Percentiles rank a stretch among this genome's conserved stretches.
Conservation (phyloP, 345 rosid genomes). For the Sonneratia caseolaris region DNA sequence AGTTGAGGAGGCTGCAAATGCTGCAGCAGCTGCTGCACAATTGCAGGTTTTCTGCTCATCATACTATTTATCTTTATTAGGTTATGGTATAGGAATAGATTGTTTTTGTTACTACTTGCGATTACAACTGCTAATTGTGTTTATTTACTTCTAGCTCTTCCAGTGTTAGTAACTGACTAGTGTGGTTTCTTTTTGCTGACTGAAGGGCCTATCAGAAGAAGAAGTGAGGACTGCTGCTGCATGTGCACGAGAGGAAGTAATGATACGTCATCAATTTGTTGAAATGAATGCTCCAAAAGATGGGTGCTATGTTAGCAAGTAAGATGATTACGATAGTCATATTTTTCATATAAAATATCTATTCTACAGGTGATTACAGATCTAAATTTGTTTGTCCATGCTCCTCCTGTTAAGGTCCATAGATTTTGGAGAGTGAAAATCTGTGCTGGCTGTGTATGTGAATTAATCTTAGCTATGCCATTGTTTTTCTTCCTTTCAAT, state of each 20-base stretch:
- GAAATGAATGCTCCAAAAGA: conserved; percentile 99
- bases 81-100: neutral
- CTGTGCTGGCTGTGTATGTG: neutral
- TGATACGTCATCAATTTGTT: conserved; percentile 81
- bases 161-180: conserved; percentile 3
- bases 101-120: neutral
- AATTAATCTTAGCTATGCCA: neutral
- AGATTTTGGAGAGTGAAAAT: neutral
- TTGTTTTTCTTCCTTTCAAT: neutral
- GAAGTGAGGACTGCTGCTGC: conserved; percentile 88
- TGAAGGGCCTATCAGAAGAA: conserved; percentile 96
- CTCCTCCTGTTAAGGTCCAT: neutral
- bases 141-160: neutral
- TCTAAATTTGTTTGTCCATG: neutral
- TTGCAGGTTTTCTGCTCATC: conserved; percentile 46
- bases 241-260: conserved; percentile 96
- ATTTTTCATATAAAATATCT: neutral
- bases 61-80: neutral
- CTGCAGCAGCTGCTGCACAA: conserved; percentile 88
- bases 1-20: conserved; percentile 97
- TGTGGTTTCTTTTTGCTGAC: conserved; percentile 12
- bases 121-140: neutral
- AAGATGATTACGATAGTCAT: conserved; percentile 17
- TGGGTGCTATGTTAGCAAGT: conserved; percentile 90
- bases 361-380: neutral